Conservation (phyloP, 768 basidiomycete genomes). For the Kwoniella heveanensis region DNA sequence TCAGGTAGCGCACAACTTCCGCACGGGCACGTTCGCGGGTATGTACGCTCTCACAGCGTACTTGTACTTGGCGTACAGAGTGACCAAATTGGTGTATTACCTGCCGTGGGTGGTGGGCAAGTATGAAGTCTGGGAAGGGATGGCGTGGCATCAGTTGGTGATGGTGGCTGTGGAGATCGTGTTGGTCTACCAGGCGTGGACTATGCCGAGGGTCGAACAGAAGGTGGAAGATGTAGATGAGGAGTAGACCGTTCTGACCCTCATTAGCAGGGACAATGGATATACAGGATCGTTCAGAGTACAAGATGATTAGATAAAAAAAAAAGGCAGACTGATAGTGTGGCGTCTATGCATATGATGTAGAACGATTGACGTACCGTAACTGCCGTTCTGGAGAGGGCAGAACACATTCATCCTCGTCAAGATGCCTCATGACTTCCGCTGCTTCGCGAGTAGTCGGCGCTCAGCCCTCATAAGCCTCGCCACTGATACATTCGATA, state of each 20-base stretch:
- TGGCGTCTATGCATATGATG: too few species aligned
- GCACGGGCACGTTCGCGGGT: constrained; percentile 24
- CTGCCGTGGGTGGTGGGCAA: constrained; percentile 18
- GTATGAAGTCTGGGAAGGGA: constrained; percentile 9
- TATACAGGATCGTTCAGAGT: neutral
- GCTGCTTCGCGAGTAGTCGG: too few species aligned
- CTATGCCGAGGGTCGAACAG: constrained; percentile 22
- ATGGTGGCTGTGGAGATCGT: constrained; percentile 1
- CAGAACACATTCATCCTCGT: too few species aligned
- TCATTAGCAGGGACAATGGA: neutral
- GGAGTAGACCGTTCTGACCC: neutral
- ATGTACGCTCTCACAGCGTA: constrained; percentile 17
- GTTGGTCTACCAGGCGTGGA: constrained; percentile 24
- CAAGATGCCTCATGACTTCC: too few species aligned
- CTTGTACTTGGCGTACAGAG: constrained; percentile 6
- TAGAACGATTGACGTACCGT: too few species aligned
- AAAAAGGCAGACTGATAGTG: neutral
- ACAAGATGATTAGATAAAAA: neutral
- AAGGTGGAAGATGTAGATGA: constrained; percentile 20
- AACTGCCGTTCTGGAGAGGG: too few species aligned
- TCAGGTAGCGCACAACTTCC: constrained; percentile 20
- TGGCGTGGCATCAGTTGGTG: constrained; percentile 7
- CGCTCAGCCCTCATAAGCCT: too few species aligned
- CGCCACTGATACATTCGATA: too few species aligned
- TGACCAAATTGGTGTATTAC: constrained; percentile 9